Base-by-base conservation (phyloP, 805 yeast species). In the Hanseniaspora thailandica region DNA sequence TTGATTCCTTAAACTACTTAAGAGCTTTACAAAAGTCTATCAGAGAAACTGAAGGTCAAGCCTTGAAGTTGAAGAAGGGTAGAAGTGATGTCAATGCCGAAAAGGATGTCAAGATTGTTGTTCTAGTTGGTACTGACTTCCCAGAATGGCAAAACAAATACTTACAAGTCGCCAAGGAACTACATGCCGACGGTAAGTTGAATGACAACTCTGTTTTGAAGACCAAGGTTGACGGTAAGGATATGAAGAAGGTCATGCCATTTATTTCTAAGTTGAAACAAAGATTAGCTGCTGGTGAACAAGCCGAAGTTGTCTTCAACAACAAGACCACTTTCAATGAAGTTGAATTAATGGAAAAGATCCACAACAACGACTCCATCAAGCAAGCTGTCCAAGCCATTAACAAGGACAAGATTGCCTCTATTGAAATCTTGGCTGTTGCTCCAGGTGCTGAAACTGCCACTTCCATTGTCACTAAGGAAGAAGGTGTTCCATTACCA, bases 231-330 rank as follows among this genome's bases (percentile, higher is more conserved):
- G 71, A 72, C 28, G 86, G 86, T 59, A 82, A 81, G 67, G 97
- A 93, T 63, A 86, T 89, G 85, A 93, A 93, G 77, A 83, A 94
- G 62, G 97, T 96, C 56, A 93, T 93, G 97, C 97, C 97, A 56
- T 90, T 89, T 68, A 88, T 93, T 57, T 82, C 90, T 58, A 72
- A 79, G 61, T 73, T 93, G 68, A 89, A 93, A 70, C 86, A 82
- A 65, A 81, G 95, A 71, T 75, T 93, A 59, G 57, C 59, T 45
- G 70, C 74, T 38, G 69, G 69, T 50, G 94, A 85, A 64, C 69
- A 81, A 30, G 81, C 96, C 19, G 79, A 77, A 52, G 77, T 77
- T 50, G 96, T 93, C 25, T 87, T 93, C 75, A 82, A 88, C 75
- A 80, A 97, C 72, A 84, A 89, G 69, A 78, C 90, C 60, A 75